A percentile compares a stretch with the other conserved stretches of the same genome.
phyloP scores from a whole-genome alignment of 139 green algal species.

The Choricystis sp. region DNA sequence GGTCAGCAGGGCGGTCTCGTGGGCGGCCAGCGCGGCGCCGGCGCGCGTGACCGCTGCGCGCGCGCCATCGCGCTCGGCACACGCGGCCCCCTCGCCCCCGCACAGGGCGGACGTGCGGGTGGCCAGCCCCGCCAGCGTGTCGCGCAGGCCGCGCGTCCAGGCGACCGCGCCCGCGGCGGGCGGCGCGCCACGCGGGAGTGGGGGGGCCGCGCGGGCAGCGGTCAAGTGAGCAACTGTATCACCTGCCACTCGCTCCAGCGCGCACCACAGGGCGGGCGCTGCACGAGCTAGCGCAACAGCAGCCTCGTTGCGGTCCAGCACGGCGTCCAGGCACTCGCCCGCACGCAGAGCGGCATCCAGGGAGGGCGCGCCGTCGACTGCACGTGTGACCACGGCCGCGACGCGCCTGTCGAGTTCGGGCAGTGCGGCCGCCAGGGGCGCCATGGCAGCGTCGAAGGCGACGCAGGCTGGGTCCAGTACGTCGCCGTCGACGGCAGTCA shows the following conservation, averaged over 20 bases:
- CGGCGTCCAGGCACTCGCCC: too few species aligned
- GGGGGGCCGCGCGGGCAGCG: conserved; percentile 14
- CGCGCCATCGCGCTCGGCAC: conserved; percentile 42
- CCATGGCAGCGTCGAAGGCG: background rate
- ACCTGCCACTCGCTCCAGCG: conserved; percentile 34
- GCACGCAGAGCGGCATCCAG: background rate
- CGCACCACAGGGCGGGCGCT: conserved; percentile 32
- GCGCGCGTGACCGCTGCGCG: conserved; percentile 38
- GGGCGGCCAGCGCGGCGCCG: conserved; percentile 35
- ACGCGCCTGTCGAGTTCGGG: background rate
- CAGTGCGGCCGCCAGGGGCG: background rate
- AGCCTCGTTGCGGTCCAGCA: conserved; percentile 65
- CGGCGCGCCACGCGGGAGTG: conserved; percentile 27
- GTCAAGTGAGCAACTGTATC: conserved; percentile 52
- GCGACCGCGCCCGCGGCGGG: conserved; percentile 45
- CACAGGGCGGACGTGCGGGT: conserved; percentile 46
- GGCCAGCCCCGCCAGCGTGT: conserved; percentile 53
- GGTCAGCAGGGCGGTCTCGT: conserved; percentile 32
- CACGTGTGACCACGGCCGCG: background rate
- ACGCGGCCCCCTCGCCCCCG: conserved; percentile 9
- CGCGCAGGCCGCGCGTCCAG: conserved; percentile 62
- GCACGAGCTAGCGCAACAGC: conserved; percentile 56
- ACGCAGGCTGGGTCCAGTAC: background rate
- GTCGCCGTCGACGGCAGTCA: background rate
- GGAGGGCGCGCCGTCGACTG: background rate